phyloP scores from a whole-genome alignment of 1,139 yeast species.

The Blastobotrys elegans region DNA sequence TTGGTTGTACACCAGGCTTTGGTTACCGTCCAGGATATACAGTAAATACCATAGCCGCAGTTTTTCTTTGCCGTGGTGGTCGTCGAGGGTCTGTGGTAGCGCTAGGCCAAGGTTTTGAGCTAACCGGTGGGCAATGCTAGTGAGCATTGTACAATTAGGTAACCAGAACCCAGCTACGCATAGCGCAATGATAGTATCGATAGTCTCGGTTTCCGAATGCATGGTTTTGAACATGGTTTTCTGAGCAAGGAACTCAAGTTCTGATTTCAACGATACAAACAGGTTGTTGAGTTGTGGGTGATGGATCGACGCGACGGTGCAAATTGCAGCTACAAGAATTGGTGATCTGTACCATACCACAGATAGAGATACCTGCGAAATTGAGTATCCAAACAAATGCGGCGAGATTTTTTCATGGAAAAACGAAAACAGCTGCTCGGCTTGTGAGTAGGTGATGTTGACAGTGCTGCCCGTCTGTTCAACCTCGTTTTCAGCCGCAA shows the following conservation, averaged over 20 bases:
- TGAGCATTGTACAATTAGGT: conserved; percentile 58
- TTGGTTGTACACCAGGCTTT: conserved; percentile 56
- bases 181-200: conserved; percentile 57
- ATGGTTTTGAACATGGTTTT: conserved; percentile 40
- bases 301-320: conserved; percentile 60
- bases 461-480: background rate
- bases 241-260: conserved; percentile 46
- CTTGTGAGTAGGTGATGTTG: conserved; percentile 39
- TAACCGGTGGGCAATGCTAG: conserved; percentile 61
- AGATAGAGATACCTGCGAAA: conserved; percentile 47
- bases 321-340: conserved; percentile 54
- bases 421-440: conserved; percentile 46
- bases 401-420: conserved; percentile 57
- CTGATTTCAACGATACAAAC: conserved; percentile 39
- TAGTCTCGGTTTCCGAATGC: conserved; percentile 41
- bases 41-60: conserved; percentile 62
- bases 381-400: conserved; percentile 62
- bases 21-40: conserved; percentile 68
- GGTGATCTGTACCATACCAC: conserved; percentile 55
- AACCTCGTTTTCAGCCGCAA: background rate
- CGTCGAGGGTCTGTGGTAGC: conserved; percentile 14
- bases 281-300: conserved; percentile 45
- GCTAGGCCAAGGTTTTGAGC: conserved; percentile 54
- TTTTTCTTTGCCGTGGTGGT: conserved; percentile 37
- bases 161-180: conserved; percentile 69